Evolutionary conservation across 345 rosid species (phyloP).

Genomic region (Sonneratia caseolaris): DNA sequence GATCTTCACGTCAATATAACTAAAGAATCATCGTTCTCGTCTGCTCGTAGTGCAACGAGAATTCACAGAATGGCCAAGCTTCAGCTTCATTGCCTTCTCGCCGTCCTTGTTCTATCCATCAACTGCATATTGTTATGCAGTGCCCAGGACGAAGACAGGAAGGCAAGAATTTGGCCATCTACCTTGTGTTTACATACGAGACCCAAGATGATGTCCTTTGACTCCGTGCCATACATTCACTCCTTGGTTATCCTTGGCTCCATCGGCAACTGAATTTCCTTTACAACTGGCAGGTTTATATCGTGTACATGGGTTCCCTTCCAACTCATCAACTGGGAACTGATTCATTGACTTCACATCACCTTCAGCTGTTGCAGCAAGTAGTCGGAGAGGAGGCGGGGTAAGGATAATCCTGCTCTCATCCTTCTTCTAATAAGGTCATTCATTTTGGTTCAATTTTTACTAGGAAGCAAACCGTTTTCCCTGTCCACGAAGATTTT

Average conservation of each 20-base stretch:
- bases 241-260: not conserved
- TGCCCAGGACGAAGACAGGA: constrained; percentile 1
- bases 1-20: not conserved
- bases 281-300: not conserved
- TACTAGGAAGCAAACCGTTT: not conserved
- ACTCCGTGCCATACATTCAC: not conserved
- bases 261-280: too few species aligned
- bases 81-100: not conserved
- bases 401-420: not conserved
- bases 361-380: constrained; percentile 18
- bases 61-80: not conserved
- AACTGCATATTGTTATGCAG: not conserved
- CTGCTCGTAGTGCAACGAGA: not conserved
- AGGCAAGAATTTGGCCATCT: not conserved
- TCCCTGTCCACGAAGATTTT: too few species aligned
- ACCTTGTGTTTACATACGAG: not conserved
- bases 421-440: too few species aligned
- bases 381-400: constrained; percentile 11
- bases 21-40: too few species aligned
- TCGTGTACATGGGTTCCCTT: constrained; percentile 40
- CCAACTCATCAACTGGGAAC: constrained; percentile 9
- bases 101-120: not conserved
- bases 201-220: too few species aligned
- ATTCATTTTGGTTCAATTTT: not conserved
- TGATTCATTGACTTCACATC: constrained; percentile 14